Base-by-base conservation (phyloP, 1,139 yeast genomes). In the Suhomyces bribrorum region DNA sequence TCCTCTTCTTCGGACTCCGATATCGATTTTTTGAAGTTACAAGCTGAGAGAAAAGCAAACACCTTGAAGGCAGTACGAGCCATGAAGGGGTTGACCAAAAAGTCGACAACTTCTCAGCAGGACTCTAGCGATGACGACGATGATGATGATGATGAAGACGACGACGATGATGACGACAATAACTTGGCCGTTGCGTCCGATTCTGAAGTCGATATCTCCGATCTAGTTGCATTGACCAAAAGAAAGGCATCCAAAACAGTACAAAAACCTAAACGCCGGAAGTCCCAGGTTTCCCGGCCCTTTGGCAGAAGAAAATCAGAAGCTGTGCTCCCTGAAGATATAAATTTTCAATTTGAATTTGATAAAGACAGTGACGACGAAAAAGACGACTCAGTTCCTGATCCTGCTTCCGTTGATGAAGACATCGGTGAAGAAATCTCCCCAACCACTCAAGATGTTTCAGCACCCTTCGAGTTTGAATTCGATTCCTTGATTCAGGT, bases 361-460 rank as follows among this genome's bases (percentile, higher is more conserved):
- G 77, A 66, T 41, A 75, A 72, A 17, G 52, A 46, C 6, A 32
- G 36, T 18, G 58, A 52, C 13, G 49, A 45, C 11, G 48, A 48
- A 14, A 37, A 37, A 14, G 46, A 36, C 32, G 56, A 53, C 8
- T 51, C 52, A 54, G 35, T 26, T n/a, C 50, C 43, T 12, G 45
- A 36, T 29, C 29, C 25, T 1, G 31, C 34, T 11, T 23, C 27
- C 2, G 34, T 54, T 35, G 75, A 79, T 41, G 90, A 84, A 57
- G 90, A 83, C 62, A 69, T 83, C 15, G 90, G 89, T 13, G 90
- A 83, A 57, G 88, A 79, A 46, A 68, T 81, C 5, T 49, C 34
- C 20, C 40, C 47, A 14, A 36, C 37, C 32, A 38, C 38, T 14
- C 35, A 38, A 25, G 52, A 53, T 18, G 41, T 53, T 32, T 15